A percentile compares a stretch with the other conserved stretches of the same genome.
Conservation (phyloP, 768 basidiomycete species). For the Boletus barrowsii region DNA sequence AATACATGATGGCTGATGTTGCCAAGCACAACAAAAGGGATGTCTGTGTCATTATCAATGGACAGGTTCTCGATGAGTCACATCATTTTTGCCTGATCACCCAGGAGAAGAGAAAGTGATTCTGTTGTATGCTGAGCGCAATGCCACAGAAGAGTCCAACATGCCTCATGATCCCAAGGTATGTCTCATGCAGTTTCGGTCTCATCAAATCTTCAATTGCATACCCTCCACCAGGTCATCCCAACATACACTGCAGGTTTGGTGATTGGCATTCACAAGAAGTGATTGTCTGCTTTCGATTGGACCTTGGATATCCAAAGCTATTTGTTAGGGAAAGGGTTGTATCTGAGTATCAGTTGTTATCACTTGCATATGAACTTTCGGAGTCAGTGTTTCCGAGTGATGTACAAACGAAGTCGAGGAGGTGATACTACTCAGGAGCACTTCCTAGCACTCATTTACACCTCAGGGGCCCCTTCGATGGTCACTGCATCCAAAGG, state of each 20-base stretch:
- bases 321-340: neutral
- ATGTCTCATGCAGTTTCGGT: neutral
- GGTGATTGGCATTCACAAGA: constrained; percentile 76
- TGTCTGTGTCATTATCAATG: constrained; percentile 91
- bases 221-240: constrained; percentile 50
- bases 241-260: constrained; percentile 81
- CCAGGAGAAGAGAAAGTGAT: constrained; percentile 93
- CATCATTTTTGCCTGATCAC: constrained; percentile 83
- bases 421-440: no score
- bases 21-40: constrained; percentile 93
- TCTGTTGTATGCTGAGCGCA: constrained; percentile 83
- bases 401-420: no score
- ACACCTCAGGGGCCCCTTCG: no score
- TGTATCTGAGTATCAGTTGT: neutral
- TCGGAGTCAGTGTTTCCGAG: no score
- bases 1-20: constrained; percentile 60
- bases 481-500: constrained; percentile 3
- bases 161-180: constrained; percentile 89
- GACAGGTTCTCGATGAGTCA: constrained; percentile 85
- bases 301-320: constrained; percentile 5
- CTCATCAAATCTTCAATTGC: neutral
- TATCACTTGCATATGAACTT: neutral
- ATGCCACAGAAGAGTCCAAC: constrained; percentile 93
- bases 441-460: no score
- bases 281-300: constrained; percentile 35